A percentile compares a stretch with the other conserved stretches of the same genome.
Evolutionary conservation across 331 rosid genomes (phyloP).

Genomic region (Dryas integrifolia): DNA sequence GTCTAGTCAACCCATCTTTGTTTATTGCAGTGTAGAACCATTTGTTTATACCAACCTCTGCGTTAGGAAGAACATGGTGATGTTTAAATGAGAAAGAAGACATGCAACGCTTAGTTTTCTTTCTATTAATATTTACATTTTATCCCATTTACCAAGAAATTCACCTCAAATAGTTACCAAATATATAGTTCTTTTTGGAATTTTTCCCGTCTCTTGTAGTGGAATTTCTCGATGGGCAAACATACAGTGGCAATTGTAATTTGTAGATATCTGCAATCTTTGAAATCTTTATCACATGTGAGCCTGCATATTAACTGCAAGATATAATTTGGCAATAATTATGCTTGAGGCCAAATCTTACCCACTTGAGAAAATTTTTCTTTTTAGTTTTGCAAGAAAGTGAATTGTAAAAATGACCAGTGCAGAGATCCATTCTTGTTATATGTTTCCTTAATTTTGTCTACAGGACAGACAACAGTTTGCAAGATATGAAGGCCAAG

Average conservation of each 20-base stretch:
- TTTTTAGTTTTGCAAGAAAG: no score
- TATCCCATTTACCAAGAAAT: neutral
- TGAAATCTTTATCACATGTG: neutral
- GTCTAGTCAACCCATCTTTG: no score
- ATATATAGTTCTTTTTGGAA: neutral
- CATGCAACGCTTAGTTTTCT: neutral
- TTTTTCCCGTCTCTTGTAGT: neutral
- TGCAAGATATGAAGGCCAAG: neutral
- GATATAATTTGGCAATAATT: neutral
- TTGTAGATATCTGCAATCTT: neutral
- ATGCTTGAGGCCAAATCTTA: no score
- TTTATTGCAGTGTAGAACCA: neutral
- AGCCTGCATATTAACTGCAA: neutral
- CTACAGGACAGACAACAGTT: conserved; percentile 45
- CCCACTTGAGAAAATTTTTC: no score
- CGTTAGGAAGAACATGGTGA: neutral
- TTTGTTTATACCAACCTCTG: neutral
- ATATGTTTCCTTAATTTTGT: conserved; percentile 1
- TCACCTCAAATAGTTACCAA: neutral
- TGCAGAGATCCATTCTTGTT: neutral
- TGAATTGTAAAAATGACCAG: no score
- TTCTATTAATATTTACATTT: neutral
- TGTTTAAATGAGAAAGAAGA: neutral
- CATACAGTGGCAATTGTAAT: neutral
- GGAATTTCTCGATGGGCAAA: neutral